Conservation (phyloP, 495 filamentous ascomycete species). For the Immersiella caudata region DNA sequence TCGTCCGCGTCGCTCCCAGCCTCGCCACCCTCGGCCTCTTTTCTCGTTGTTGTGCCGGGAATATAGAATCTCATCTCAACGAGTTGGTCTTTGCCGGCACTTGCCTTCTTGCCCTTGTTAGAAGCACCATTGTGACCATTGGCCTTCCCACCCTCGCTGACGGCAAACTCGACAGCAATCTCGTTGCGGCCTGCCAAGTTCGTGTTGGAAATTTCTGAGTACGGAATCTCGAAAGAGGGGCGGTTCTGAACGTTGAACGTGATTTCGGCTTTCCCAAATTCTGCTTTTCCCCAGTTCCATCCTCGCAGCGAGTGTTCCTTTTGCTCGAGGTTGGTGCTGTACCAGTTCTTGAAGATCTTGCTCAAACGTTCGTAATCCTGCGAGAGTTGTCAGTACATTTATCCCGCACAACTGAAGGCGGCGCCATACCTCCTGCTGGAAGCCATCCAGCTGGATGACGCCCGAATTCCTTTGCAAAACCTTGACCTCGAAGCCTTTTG, state of each 20-base stretch:
- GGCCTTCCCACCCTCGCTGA: conserved; percentile 66
- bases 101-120: conserved; percentile 78
- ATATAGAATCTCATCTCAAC: conserved; percentile 99
- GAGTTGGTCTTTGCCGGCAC: conserved; percentile 85
- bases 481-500: conserved; percentile 91
- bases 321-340: conserved; percentile 86
- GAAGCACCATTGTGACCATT: conserved; percentile 78
- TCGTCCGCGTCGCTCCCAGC: conserved; percentile 67
- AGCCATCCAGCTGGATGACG: conserved; percentile 93
- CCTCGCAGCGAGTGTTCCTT: conserved; percentile 93
- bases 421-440: conserved; percentile 75
- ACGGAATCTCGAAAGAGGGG: conserved; percentile 96
- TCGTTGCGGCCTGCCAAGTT: conserved; percentile 98
- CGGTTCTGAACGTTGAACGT: conserved; percentile 96
- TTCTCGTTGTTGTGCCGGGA: conserved; percentile 84
- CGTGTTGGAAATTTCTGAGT: conserved; percentile 96
- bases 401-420: not conserved
- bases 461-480: conserved; percentile 79
- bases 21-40: conserved; percentile 76
- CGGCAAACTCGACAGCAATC: conserved; percentile 90
- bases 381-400: conserved; percentile 5
- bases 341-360: conserved; percentile 95
- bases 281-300: conserved; percentile 99
- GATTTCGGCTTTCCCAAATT: conserved; percentile 93
- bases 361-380: conserved; percentile 87